Evolutionary conservation across 2,329 filamentous ascomycete species (phyloP).

Genomic region (Aspergillaceae sp.): DNA sequence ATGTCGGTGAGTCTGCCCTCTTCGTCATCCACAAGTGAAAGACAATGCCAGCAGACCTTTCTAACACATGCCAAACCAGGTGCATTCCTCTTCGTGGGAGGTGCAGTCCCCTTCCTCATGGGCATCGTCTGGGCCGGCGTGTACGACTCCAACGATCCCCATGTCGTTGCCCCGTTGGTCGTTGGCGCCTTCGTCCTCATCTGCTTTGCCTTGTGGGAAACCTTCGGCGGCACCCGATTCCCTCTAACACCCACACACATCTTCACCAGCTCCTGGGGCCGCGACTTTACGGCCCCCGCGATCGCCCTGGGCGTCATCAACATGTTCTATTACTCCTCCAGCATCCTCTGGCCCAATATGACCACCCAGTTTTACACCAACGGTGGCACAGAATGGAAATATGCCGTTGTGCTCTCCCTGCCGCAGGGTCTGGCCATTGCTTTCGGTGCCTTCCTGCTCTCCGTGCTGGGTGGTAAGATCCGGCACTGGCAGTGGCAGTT

Average conservation of each 20-base stretch:
- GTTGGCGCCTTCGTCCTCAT: constrained; percentile 28
- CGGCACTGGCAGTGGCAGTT: constrained; percentile 42
- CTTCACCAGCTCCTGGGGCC: constrained; percentile 38
- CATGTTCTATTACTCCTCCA: constrained; percentile 46
- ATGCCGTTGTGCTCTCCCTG: constrained; percentile 32
- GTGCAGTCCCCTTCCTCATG: constrained; percentile 30
- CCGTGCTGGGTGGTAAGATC: constrained; percentile 35
- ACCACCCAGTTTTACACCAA: constrained; percentile 39
- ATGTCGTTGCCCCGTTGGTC: constrained; percentile 32
- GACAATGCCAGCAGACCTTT: no score
- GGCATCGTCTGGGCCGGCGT: constrained; percentile 35
- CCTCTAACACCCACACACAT: constrained; percentile 39
- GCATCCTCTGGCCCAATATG: constrained; percentile 42
- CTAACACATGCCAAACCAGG: constrained; percentile 3
- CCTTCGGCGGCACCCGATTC: constrained; percentile 29
- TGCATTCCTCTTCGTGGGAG: constrained; percentile 29
- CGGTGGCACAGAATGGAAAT: constrained; percentile 25
- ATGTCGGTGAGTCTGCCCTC: constrained; percentile 19
- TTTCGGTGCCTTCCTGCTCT: constrained; percentile 36
- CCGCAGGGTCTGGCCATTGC: constrained; percentile 40
- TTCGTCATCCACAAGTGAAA: background rate
- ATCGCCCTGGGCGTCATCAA: constrained; percentile 40
- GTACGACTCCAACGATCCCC: constrained; percentile 26
- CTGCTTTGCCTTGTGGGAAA: constrained; percentile 34
- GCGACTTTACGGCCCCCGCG: constrained; percentile 42